These are phyloP conservation scores for Fusarium tjaetaba DNA, from an alignment of 2,329 filamentous ascomycete species.

Conservation along the genomic window DNA sequence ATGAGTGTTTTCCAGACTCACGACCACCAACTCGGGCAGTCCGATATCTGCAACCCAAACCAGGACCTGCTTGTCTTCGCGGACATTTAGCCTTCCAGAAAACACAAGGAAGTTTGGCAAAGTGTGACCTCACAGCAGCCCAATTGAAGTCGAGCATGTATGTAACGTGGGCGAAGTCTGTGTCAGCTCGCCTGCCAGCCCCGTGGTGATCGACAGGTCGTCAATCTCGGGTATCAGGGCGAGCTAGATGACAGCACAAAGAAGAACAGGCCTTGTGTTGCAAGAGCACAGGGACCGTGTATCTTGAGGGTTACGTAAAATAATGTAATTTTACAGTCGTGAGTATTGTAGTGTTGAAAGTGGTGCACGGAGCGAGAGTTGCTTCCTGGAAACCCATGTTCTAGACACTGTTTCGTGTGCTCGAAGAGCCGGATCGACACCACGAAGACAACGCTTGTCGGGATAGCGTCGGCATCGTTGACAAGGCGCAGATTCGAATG, in stretches of 20 bases:
- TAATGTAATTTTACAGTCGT: not conserved
- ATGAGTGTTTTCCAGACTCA: conserved; percentile 21
- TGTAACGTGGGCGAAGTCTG: conserved; percentile 28
- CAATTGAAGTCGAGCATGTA: conserved; percentile 30
- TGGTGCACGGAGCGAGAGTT: not conserved
- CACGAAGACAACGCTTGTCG: conserved; percentile 16
- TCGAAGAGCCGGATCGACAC: conserved; percentile 33
- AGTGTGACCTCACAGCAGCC: conserved; percentile 21
- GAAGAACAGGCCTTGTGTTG: conserved; percentile 15
- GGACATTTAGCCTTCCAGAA: conserved; percentile 38
- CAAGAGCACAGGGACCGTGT: not conserved
- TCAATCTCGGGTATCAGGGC: conserved; percentile 45
- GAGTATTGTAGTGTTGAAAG: not conserved
- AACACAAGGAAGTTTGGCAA: not conserved
- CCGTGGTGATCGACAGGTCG: conserved; percentile 42
- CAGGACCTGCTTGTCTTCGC: conserved; percentile 18
- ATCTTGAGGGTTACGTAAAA: conserved; percentile 18
- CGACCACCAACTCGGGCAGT: conserved; percentile 19
- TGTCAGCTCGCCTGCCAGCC: conserved; percentile 31
- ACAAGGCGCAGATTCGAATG: conserved; percentile 23
- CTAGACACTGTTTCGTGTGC: not conserved
- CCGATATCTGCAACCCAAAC: conserved; percentile 25
- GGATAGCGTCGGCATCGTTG: conserved; percentile 35
- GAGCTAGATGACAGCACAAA: conserved; percentile 23
- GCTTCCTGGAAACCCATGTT: not conserved